A percentile compares a stretch with the other conserved stretches of the same genome.
Conservation (phyloP, 306 rosid species). For the Trifolium subterraneum region DNA sequence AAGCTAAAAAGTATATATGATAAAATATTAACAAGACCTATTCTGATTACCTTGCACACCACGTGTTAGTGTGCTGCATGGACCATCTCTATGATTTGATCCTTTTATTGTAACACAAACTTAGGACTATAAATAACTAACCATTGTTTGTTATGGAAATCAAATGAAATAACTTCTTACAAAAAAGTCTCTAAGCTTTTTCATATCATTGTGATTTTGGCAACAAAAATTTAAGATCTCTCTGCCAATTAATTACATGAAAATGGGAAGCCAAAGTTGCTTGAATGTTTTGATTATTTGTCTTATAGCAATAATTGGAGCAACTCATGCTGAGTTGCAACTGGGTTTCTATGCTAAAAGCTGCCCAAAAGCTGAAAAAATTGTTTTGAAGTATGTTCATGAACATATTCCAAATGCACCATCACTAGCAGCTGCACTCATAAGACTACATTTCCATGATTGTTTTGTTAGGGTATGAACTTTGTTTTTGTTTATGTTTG, state of each 20-base stretch:
- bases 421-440: constrained; percentile 78
- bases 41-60: constrained; percentile 7
- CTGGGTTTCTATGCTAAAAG: constrained; percentile 57
- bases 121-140: constrained; percentile 44
- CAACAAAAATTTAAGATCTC: constrained; percentile 11
- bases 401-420: constrained; percentile 70
- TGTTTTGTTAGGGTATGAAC: constrained; percentile 73
- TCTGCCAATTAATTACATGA: neutral
- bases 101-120: constrained; percentile 34
- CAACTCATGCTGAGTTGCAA: constrained; percentile 61
- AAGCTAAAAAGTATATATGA: neutral
- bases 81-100: constrained; percentile 42
- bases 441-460: constrained; percentile 87
- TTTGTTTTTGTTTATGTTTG: constrained; percentile 11
- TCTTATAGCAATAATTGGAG: constrained; percentile 52
- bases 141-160: neutral
- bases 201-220: constrained; percentile 14
- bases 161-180: constrained; percentile 31
- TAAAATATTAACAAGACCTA: constrained; percentile 18
- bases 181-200: constrained; percentile 16
- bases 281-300: constrained; percentile 45
- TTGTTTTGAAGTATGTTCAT: constrained; percentile 55
- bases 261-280: constrained; percentile 52
- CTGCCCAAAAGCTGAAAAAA: constrained; percentile 78
- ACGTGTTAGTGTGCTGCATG: constrained; percentile 47